Conservation (phyloP, 2,329 filamentous ascomycete genomes). For the Cryphonectria japonica region DNA sequence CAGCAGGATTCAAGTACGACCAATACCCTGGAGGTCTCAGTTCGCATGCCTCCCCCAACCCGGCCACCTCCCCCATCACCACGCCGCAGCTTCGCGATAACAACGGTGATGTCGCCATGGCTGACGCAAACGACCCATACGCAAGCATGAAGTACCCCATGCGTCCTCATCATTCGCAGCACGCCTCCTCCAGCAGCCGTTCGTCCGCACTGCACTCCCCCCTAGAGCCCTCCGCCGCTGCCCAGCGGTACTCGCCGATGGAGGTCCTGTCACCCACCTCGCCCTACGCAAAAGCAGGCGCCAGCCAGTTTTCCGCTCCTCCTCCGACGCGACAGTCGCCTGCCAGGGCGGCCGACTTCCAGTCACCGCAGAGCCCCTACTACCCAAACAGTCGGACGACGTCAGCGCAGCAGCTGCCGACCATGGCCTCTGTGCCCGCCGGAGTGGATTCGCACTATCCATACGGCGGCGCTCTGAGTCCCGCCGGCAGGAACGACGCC, state of each 20-base stretch:
- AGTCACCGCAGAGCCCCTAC: constrained; percentile 45
- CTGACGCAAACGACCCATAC: constrained; percentile 82
- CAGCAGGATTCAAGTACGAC: constrained; percentile 68
- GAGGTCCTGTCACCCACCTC: constrained; percentile 81
- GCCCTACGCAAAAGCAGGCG: constrained; percentile 67
- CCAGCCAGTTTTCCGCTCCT: constrained; percentile 55
- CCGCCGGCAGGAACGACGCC: constrained; percentile 65
- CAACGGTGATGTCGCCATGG: constrained; percentile 82
- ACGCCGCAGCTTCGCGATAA: constrained; percentile 68
- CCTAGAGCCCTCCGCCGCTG: constrained; percentile 78
- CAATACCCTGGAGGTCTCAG: constrained; percentile 59
- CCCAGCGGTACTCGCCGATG: constrained; percentile 96
- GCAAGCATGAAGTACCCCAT: constrained; percentile 84
- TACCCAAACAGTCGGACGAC: constrained; percentile 56
- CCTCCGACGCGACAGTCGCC: constrained; percentile 75
- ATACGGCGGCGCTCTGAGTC: constrained; percentile 65
- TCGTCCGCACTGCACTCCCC: constrained; percentile 71
- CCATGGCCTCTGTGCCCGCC: constrained; percentile 70
- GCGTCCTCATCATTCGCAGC: constrained; percentile 76
- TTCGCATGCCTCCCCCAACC: constrained; percentile 44
- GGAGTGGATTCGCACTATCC: constrained; percentile 70
- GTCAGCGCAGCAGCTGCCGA: constrained; percentile 73
- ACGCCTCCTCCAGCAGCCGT: constrained; percentile 56
- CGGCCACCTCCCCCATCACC: constrained; percentile 61
- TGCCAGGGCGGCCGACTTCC: constrained; percentile 67